Base-by-base conservation (phyloP, 768 basidiomycete genomes). In the Trametes cubensis region DNA sequence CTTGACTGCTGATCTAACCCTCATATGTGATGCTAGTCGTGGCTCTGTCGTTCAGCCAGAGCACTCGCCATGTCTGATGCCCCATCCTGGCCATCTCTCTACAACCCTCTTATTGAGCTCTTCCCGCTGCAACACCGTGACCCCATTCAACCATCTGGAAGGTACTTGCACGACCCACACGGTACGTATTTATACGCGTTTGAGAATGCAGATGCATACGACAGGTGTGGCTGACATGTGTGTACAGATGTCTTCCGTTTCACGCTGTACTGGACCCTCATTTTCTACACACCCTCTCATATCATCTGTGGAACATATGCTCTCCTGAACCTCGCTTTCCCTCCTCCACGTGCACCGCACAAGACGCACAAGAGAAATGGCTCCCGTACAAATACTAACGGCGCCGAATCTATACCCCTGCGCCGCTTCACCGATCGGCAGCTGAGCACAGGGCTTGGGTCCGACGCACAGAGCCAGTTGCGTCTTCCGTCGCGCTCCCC, bases 241-340 rank as follows among this genome's bases (percentile, higher is more conserved):
- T 11, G 15, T 46, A 3, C 28, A 81, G 80, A 79, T 46, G 64
- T 82, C 47, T 81, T 80, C 66, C 71, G 65, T 14, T 81, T 81
- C 70, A 81, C 79, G 11, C 72, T 82, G 13, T 81, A 80, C 65
- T 81, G 80, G 80, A 79, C 78, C 1, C 58, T 81, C n/a, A 70
- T 81, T 26, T 77, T 81, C 64, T 76, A 81, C 67, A 71, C 71
- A n/a, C 80, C 81, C 0, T 68, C 76, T 44, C 81, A 75, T 58
- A 61, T 76, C 30, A 39, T 79, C 38, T 75, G 76, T 59, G 79
- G 80, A 6, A 52, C 63, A 2, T 80, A 79, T 53, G 79, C 79
- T 0, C 79, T 79, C 64, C 60, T 77, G 53, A 81, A 81, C 51
- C 70, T 81, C 38, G 62, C 74, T 4, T 76, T 77, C 58, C 77